Base-by-base conservation (phyloP, 2,329 filamentous ascomycete genomes). In the Calonectria hongkongensis region DNA sequence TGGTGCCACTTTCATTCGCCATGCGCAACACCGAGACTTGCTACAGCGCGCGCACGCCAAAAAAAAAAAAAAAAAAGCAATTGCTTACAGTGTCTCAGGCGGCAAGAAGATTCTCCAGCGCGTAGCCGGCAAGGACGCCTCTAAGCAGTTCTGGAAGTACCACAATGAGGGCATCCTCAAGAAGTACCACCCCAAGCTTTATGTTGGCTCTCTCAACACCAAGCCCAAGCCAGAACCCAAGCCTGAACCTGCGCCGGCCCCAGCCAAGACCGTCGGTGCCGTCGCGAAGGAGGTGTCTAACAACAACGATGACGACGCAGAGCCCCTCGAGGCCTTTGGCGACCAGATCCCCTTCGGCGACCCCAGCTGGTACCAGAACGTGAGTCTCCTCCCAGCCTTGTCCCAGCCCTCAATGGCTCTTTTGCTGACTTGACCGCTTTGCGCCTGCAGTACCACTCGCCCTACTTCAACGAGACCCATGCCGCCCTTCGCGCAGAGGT, bases 401-500 rank as follows among this genome's bases (percentile, higher is more conserved):
- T 25, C 33, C 36, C 7, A 16, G n/a, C 21, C 15, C 7, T 28
- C 18, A 3, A 4, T 16, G 10, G 10, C 28, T 7, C 16, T 27
- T 64, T 48, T 71, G 60, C 70, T 79, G 48, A 80, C 62, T 8
- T n/a, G 5, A 7, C 4, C 25, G 21, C 21, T n/a, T 25, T 16
- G 21, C 10, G 36, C n/a, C 7, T 27, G n/a, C 76, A 97, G 94
- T 98, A 98, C 86, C 94, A 98, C 87, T 98, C 96, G 2, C 95
- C 96, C 33, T 98, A 98, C 90, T 98, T 94, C 90, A 98, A 98
- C 86, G 93, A 98, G 85, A 92, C 95, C 6, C 97, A 99, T 85
- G 96, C 92, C 70, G 95, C 95, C 65, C 93, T 99, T 63, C 95
- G 97, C 73, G 93, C 92, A 76, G 97, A 99, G 88, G 89, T 98